Conservation (phyloP, 2,329 filamentous ascomycete species). For the Sordariomycetes sp. region DNA sequence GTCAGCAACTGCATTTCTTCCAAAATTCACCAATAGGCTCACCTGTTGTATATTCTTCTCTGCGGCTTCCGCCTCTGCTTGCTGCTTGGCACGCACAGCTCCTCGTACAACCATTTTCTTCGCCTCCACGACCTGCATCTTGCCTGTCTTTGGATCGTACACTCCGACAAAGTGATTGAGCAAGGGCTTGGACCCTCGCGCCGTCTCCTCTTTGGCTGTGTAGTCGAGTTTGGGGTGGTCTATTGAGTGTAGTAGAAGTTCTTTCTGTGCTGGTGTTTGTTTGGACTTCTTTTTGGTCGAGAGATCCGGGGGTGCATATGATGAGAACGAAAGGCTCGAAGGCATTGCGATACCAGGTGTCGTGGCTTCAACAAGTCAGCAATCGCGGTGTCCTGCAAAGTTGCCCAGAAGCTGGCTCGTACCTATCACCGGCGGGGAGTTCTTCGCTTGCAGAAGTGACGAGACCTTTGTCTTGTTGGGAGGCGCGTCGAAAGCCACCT, state of each 20-base stretch:
- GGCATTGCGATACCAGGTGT: constrained; percentile 26
- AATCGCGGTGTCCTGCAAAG: background rate
- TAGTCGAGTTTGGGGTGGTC: constrained; percentile 50
- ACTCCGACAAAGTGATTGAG: constrained; percentile 58
- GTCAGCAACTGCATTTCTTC: constrained; percentile 12
- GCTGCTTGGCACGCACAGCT: constrained; percentile 45
- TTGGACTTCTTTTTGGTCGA: constrained; percentile 21
- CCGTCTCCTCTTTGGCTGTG: constrained; percentile 40
- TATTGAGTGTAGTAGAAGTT: constrained; percentile 49
- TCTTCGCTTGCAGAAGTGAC: constrained; percentile 32
- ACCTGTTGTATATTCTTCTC: constrained; percentile 19
- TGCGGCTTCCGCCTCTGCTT: constrained; percentile 19
- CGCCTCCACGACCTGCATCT: constrained; percentile 52
- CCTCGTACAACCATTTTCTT: constrained; percentile 56
- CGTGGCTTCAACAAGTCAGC: constrained; percentile 18
- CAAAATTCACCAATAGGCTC: background rate
- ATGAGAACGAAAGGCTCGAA: constrained; percentile 31
- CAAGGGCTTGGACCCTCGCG: constrained; percentile 20
- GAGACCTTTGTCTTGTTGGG: constrained; percentile 32
- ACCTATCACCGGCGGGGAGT: constrained; percentile 46
- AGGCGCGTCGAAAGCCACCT: constrained; percentile 36
- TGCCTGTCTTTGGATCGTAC: constrained; percentile 50
- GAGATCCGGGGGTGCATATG: constrained; percentile 32
- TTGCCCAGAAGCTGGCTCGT: too few species aligned
- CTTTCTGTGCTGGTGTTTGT: constrained; percentile 29